Percentiles rank a stretch among this genome's conserved stretches.
phyloP scores from a whole-genome alignment of 805 yeast species.

The Candida easanensis region DNA sequence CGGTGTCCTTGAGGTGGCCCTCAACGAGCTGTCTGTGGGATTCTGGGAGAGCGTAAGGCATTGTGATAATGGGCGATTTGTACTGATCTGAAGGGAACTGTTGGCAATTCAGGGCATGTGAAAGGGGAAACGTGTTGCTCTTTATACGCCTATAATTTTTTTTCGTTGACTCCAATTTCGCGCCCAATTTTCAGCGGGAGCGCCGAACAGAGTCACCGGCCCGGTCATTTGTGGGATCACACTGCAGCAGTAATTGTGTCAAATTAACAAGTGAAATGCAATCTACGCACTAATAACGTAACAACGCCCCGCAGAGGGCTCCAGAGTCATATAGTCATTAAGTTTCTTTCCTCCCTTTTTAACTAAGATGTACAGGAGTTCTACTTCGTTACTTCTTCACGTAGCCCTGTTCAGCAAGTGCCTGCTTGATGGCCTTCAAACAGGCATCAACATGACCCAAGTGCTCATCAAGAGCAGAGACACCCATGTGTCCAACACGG shows the following conservation, averaged over 20 bases:
- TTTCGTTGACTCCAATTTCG: constrained; percentile 2
- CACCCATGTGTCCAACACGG: constrained; percentile 97
- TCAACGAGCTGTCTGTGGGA: constrained; percentile 65
- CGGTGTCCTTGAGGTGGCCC: constrained; percentile 55
- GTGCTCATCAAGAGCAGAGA: constrained; percentile 56
- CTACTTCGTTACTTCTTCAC: constrained; percentile 18
- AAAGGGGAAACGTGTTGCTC: too few relatives aligned
- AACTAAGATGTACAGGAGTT: too few relatives aligned
- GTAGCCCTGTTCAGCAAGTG: constrained; percentile 40
- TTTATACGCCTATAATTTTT: background rate
- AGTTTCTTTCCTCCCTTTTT: too few relatives aligned
- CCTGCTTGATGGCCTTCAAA: constrained; percentile 42
- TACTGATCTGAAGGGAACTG: background rate
- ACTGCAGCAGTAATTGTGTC: background rate
- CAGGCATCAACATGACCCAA: constrained; percentile 54
- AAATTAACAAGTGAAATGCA: too few relatives aligned
- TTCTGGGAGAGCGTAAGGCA: constrained; percentile 65
- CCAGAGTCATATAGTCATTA: too few relatives aligned
- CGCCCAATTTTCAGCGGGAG: constrained; percentile 3
- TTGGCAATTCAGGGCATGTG: background rate
- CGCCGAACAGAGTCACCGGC: constrained; percentile 5
- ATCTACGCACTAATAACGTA: too few relatives aligned
- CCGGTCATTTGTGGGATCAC: too few relatives aligned
- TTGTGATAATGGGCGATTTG: constrained; percentile 11
- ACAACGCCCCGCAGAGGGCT: too few relatives aligned